Evolutionary conservation across 306 rosid genomes (phyloP), one percentile per base, ranked within the genome.

Genomic region (Ziziphus jujuba): DNA sequence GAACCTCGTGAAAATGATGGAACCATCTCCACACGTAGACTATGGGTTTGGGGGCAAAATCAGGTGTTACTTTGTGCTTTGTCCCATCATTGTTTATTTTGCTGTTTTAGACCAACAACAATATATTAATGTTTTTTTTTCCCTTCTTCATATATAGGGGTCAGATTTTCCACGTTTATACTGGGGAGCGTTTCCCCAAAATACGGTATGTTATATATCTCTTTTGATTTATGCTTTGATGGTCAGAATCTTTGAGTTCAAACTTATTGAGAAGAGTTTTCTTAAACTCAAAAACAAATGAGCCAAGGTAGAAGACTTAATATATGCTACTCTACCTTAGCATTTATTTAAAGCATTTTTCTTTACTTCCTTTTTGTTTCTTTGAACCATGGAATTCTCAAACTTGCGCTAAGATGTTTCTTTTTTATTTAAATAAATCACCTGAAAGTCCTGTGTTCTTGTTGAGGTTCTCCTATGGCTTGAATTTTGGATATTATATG

Each of bases 21-120:
- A 65, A 77, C 85, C 7, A 17, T 74, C 67, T 88, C 95, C 1
- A 72, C 78, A 3, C 69, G 95, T 58, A 82, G 97, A 84, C 95
- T 92, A 56, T 92, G 98, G 98, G 74, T 92, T 56, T 92, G 98
- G 98, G 98, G 98, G 25, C 95, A 92, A 69, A 92, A 92, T 74
- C 98, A 92, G 97, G 98, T 87, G 58, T 7, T 12, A 9, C 47
- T 49, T 72, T 70, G 24, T 22, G 19, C 53, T 55, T 25, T 54
- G 66, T 59, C 49, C 28, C 59, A 9, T 63, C 38, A 5, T 60
- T 48, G 52, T 56, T 80, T 11, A 17, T 50, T 19, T 56, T 52
- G 24, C 63, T 44, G 5, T 38, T 44, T 66, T 14, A 33, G 25
- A 67, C 15, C 3, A 44, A 45, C 70, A 34, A 25, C 66, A 66